Evolutionary conservation across 139 green algal species (phyloP), one percentile per base, ranked within the genome.

Genomic region (Desmodesmus armatus): DNA sequence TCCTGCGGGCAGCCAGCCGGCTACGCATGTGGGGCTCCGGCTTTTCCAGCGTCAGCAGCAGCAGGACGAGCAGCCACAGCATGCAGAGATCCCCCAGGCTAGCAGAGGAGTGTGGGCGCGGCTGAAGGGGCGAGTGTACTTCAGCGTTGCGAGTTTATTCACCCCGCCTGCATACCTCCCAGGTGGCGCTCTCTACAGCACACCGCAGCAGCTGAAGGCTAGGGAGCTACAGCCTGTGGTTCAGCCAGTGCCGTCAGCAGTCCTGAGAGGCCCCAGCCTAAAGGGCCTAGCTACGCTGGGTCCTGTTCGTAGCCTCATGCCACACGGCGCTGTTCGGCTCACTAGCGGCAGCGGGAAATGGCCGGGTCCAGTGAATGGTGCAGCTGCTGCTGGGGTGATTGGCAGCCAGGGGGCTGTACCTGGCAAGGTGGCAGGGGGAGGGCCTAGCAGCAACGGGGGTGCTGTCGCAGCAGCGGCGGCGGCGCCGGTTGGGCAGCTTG

Each of bases 401-500:
- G n/a, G n/a, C 21, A 23, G 53, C 19, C 23, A 65, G 23, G 53
- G 23, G 53, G 21, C 19, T 65, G 19, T 19, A 23, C 53, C 53
- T 19, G 53, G 53, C 21, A 27, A 41, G 23, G 66, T 15, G 66
- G 23, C 25, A 75, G 31, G n/a, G 27, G 44, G 17, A 47, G 7
- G 73, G 73, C 27, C n/a, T n/a, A 80, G 23, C 41, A 60, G 72
- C 33, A 58, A 41, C 41, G n/a, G 69, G 13, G 69, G 17, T 77
- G 37, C 71, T 74, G 66, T 39, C 0, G 81, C 69, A 39, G 51
- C 69, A 75, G 33, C 77, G 29, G 76, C 71, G 17, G 78, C 41
- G 13, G 55, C 71, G 69, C 5, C 25, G 3, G 25, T 27, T 33
- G 89, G 89, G 13, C 55, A 82, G 60, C 84, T 93, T 27, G 87